Evolutionary conservation across 2,329 filamentous ascomycete genomes (phyloP).

Genomic region (Aspergillus niger): DNA sequence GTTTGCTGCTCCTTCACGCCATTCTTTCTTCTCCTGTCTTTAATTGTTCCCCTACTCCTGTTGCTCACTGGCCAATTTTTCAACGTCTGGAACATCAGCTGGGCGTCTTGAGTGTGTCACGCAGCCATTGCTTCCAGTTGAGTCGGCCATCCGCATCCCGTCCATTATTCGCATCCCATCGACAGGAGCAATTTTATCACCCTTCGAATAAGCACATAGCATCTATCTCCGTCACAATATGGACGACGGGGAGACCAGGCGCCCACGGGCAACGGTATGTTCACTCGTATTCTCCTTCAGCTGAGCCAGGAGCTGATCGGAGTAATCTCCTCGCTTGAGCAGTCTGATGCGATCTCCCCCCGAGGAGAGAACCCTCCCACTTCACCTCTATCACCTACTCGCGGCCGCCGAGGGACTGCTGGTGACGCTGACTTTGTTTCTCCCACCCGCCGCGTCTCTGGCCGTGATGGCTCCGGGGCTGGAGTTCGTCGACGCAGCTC

Average conservation of each 20-base stretch:
- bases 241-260: background rate
- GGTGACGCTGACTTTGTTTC: conserved; percentile 19
- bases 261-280: conserved; percentile 20
- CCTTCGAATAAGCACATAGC: background rate
- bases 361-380: conserved; percentile 1
- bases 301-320: background rate
- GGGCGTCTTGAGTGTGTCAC: too few relatives aligned
- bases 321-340: background rate
- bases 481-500: conserved; percentile 28
- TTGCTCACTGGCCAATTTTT: background rate
- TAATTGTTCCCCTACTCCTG: background rate
- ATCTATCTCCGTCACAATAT: background rate
- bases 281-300: background rate
- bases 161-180: background rate
- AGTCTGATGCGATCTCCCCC: conserved; percentile 16
- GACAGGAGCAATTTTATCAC: background rate
- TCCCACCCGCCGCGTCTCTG: conserved; percentile 12
- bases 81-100: too few relatives aligned
- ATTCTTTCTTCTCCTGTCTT: background rate
- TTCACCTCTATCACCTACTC: conserved; percentile 12
- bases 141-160: background rate
- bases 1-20: background rate
- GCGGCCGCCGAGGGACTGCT: conserved; percentile 6
- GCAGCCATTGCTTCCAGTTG: too few relatives aligned
- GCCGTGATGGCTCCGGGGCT: conserved; percentile 3